These are phyloP conservation scores for Aureobasidium namibiae DNA, from an alignment of 2,329 filamentous ascomycete genomes.

Conservation along the genomic window DNA sequence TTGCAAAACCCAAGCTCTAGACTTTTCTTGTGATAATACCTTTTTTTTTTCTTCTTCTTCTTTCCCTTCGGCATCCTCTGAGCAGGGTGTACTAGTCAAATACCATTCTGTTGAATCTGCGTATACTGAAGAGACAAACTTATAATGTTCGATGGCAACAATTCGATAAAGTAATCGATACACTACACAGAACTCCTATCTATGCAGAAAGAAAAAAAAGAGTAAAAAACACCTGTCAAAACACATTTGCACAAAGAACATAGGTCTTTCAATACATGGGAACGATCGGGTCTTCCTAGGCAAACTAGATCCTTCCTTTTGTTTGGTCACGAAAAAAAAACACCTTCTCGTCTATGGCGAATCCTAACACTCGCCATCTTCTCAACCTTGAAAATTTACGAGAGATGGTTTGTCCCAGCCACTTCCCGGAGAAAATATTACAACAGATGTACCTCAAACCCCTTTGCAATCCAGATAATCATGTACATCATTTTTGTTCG, in stretches of 20 bases:
- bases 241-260: not conserved
- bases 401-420: not conserved
- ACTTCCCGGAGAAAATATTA: not conserved
- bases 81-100: too few relatives aligned
- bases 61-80: too few relatives aligned
- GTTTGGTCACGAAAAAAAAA: not conserved
- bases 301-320: not conserved
- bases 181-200: not conserved
- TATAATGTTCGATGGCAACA: too few relatives aligned
- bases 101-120: too few relatives aligned
- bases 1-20: too few relatives aligned
- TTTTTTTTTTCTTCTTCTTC: too few relatives aligned
- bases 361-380: not conserved
- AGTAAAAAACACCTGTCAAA: not conserved
- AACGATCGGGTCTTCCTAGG: not conserved
- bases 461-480: conserved; percentile 3
- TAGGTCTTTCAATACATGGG: not conserved
- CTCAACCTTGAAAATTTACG: not conserved
- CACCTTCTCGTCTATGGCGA: not conserved
- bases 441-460: not conserved
- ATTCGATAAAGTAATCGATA: too few relatives aligned
- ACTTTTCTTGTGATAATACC: too few relatives aligned
- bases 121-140: too few relatives aligned
- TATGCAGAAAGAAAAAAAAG: not conserved
- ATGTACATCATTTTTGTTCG: conserved; percentile 1